Base-by-base conservation (phyloP, 2,329 filamentous ascomycete species). In the Lizonia empirigonia region DNA sequence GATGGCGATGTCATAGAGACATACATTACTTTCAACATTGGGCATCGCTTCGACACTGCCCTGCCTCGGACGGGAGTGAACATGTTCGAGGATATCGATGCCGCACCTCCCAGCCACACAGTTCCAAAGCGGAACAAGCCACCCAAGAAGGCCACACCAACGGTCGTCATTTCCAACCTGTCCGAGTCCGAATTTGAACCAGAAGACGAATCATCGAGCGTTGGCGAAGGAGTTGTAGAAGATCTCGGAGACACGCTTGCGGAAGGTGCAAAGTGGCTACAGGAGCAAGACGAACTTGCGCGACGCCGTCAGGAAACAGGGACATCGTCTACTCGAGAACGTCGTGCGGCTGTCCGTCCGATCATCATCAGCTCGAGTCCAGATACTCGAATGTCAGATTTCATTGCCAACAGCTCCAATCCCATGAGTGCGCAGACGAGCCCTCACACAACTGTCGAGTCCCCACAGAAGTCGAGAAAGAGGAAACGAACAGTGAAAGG, bases 51-150 rank as follows among this genome's bases (percentile, higher is more conserved):
- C 23, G 58, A 59, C 23, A 51, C 32, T 2, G 22, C 53, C 1
- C 7, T 47, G 18, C 58, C 60, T 4, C 54, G 48, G 12, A 52
- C 44, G 1, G 56, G 60, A 1, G 33, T 33, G 13, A 58, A 56
- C 13, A 56, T 61, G 52, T 60, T 58, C 24, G 53, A 59, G 23
- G 55, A 56, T 7, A 34, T 60, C 10, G 49, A 55, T 1, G 15
- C 19, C 1, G 22, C 16, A 1, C n/a, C 18, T 18, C 19, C 9
- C 7, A 7, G 2, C 7, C 13, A 19, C 2, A 24, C 15, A 13
- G 23, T 23, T 10, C 7, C 35, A 20, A n/a, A 16, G 26, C 4
- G 7, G 16, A 32, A 9, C 13, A 9, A 32, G 13, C 15, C 29
- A 6, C 13, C 29, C 13, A 32, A 32, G 29, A 32, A 15, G 8